Percentiles rank a stretch among this genome's conserved stretches.
These are phyloP conservation scores for Guillardia theta DNA, from an alignment of 78 protist genomes.

Conservation along the genomic window DNA sequence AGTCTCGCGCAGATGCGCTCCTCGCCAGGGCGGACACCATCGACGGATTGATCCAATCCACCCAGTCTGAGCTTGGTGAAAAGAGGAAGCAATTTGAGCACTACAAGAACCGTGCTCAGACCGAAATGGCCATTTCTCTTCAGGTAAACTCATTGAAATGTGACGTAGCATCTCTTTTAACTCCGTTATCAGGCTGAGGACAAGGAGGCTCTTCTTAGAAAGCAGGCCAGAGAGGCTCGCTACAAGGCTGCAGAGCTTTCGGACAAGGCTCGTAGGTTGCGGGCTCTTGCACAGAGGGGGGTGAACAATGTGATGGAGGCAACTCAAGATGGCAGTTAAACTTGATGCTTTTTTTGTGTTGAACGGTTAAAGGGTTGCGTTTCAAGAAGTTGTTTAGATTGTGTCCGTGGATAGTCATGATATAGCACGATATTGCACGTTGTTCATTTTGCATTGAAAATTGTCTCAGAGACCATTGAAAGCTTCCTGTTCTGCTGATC, in stretches of 20 bases:
- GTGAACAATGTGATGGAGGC: constrained; percentile 34
- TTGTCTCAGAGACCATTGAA: too few species aligned
- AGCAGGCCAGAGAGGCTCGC: constrained; percentile 37
- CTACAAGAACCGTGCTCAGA: constrained; percentile 48
- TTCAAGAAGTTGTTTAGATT: too few species aligned
- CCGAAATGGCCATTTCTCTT: constrained; percentile 21
- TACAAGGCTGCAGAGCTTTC: constrained; percentile 21
- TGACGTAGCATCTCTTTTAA: background rate
- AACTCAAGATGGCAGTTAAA: background rate
- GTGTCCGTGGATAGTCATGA: too few species aligned
- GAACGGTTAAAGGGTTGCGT: too few species aligned
- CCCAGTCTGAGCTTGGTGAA: background rate
- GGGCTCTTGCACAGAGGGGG: constrained; percentile 15
- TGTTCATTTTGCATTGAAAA: too few species aligned
- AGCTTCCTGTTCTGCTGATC: too few species aligned
- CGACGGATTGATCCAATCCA: constrained; percentile 24
- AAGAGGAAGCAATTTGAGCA: constrained; percentile 31
- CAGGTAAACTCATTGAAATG: too few species aligned
- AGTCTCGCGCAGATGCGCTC: constrained; percentile 5
- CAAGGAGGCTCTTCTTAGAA: constrained; percentile 31
- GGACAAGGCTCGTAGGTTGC: constrained; percentile 30
- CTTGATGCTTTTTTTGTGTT: background rate
- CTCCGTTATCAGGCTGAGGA: background rate
- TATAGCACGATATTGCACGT: too few species aligned
- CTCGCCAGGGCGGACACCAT: constrained; percentile 12